phyloP scores from a whole-genome alignment of 176 grass and related monocot genomes.

The Phyllostachys edulis region DNA sequence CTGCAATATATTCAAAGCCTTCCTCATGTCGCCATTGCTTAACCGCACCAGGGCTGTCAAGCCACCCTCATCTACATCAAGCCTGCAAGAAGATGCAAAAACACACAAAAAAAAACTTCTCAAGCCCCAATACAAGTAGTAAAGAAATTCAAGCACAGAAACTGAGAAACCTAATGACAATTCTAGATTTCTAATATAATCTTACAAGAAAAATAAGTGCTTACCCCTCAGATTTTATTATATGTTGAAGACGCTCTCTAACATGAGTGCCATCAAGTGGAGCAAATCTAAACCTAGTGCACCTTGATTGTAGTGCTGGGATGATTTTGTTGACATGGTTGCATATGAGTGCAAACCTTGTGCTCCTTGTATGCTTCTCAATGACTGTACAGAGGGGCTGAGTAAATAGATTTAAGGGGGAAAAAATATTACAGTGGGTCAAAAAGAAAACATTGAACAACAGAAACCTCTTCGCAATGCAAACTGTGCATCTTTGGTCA shows the following conservation, averaged over 20 bases:
- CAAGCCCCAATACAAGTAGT: background rate
- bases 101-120: background rate
- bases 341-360: slow-evolving; percentile 98
- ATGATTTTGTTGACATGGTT: slow-evolving; percentile 99
- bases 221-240: slow-evolving; percentile 93
- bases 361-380: slow-evolving; percentile 97
- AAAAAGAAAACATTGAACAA: slow-evolving; percentile 19
- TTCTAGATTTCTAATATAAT: background rate
- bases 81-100: slow-evolving; percentile 45
- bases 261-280: slow-evolving; percentile 85
- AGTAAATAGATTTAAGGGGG: slow-evolving; percentile 2
- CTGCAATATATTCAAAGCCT: slow-evolving; percentile 98
- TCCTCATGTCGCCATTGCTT: slow-evolving; percentile 97
- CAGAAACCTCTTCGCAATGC: slow-evolving; percentile 83
- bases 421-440: background rate
- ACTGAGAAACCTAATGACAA: background rate
- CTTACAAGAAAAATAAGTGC: slow-evolving; percentile 2
- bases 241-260: slow-evolving; percentile 72
- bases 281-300: slow-evolving; percentile 97
- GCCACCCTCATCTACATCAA: slow-evolving; percentile 77
- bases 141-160: background rate
- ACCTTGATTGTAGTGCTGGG: slow-evolving; percentile 94
- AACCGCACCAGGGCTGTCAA: slow-evolving; percentile 77
- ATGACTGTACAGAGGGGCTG: slow-evolving; percentile 57
- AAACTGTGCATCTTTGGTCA: slow-evolving; percentile 99